These are phyloP conservation scores for Chalciporus piperatus DNA, from an alignment of 768 basidiomycete genomes.

Conservation along the genomic window DNA sequence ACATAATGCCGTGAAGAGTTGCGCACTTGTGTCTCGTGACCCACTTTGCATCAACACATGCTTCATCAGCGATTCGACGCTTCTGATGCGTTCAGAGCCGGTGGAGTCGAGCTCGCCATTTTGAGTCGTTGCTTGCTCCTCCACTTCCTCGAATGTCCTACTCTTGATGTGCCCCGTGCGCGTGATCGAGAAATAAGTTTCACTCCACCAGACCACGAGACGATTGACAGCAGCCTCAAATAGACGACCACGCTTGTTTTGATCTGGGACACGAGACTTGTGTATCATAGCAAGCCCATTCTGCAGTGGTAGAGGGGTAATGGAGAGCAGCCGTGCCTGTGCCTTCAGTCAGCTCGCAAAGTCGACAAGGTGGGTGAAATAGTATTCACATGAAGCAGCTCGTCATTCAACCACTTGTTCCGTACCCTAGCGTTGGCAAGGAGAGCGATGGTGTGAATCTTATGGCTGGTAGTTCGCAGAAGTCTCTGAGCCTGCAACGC, in stretches of 20 bases:
- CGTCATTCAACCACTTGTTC: conserved; percentile 83
- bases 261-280: conserved; percentile 77
- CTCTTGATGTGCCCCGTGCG: conserved; percentile 68
- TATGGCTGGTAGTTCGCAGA: conserved; percentile 78
- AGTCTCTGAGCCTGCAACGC: conserved; percentile 66
- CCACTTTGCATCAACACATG: conserved; percentile 80
- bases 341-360: conserved; percentile 7
- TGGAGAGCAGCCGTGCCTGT: conserved; percentile 85
- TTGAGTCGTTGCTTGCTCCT: conserved; percentile 35
- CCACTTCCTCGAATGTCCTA: conserved; percentile 74
- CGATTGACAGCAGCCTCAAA: conserved; percentile 80
- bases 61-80: conserved; percentile 89
- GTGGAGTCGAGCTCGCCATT: conserved; percentile 39
- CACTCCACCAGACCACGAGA: conserved; percentile 84
- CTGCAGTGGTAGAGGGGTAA: conserved; percentile 79
- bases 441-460: conserved; percentile 82
- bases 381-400: conserved; percentile 70
- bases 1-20: conserved; percentile 88
- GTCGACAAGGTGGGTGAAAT: neutral
- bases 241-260: conserved; percentile 75
- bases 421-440: conserved; percentile 71
- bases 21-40: conserved; percentile 81
- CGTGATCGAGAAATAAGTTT: conserved; percentile 62
- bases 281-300: conserved; percentile 79
- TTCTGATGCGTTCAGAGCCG: conserved; percentile 67